These are phyloP conservation scores for Boeremia lycopersici DNA, from an alignment of 2,329 filamentous ascomycete species.

Conservation along the genomic window DNA sequence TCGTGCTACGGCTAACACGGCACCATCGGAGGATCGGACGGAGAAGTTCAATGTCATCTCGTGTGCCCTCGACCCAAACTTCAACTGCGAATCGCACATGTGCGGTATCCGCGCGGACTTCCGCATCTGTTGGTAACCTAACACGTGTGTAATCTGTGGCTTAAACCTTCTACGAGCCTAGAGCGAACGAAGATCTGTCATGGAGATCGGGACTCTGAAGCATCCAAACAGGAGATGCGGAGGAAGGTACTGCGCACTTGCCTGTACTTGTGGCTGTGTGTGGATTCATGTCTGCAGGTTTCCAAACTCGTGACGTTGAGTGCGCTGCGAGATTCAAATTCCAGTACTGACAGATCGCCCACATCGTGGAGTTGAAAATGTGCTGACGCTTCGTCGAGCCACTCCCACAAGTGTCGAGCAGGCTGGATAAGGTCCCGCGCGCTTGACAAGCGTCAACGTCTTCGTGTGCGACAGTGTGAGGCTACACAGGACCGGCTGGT, in stretches of 20 bases:
- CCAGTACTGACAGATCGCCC: background rate
- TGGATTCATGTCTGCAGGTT: background rate
- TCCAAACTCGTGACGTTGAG: background rate
- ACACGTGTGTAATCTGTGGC: constrained; percentile 1
- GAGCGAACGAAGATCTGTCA: constrained; percentile 5
- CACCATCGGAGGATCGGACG: background rate
- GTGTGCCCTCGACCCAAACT: background rate
- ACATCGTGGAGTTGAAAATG: background rate
- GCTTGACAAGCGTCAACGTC: constrained; percentile 10
- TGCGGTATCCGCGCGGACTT: background rate
- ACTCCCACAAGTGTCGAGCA: background rate
- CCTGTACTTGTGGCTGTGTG: background rate
- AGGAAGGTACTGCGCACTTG: constrained; percentile 4
- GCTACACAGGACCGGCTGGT: constrained; percentile 11
- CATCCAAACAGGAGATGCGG: background rate
- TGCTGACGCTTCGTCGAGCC: background rate
- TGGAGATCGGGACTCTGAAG: background rate
- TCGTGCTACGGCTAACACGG: constrained; percentile 10
- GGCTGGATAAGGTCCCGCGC: background rate
- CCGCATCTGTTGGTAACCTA: background rate
- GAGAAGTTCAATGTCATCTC: background rate
- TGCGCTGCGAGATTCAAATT: background rate
- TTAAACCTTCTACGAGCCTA: constrained; percentile 5
- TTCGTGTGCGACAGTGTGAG: constrained; percentile 5
- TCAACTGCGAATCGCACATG: background rate